Evolutionary conservation across 495 filamentous ascomycete species (phyloP).

Genomic region (Penicillium verhagenii): DNA sequence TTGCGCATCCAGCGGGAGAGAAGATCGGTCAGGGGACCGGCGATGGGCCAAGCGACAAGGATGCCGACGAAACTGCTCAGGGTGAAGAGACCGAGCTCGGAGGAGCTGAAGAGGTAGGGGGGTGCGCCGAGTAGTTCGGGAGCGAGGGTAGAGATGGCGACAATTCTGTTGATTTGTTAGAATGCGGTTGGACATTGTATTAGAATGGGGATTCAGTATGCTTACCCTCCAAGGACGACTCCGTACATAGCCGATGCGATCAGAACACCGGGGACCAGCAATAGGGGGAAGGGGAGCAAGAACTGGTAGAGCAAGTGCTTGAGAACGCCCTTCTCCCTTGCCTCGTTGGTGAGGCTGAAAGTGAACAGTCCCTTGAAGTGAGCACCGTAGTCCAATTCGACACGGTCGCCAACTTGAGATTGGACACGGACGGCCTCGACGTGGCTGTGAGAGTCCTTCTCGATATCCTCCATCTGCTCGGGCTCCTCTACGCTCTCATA

Average conservation of each 20-base stretch:
- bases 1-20: constrained; percentile 30
- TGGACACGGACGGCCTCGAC: constrained; percentile 17
- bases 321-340: constrained; percentile 15
- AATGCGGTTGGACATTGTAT: too few relatives aligned
- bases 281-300: constrained; percentile 34
- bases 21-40: constrained; percentile 30
- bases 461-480: constrained; percentile 10
- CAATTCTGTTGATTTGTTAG: constrained; percentile 16
- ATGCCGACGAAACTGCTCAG: constrained; percentile 33
- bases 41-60: constrained; percentile 29
- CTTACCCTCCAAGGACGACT: constrained; percentile 39
- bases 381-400: constrained; percentile 17
- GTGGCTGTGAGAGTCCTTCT: constrained; percentile 17
- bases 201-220: background rate
- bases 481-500: constrained; percentile 23
- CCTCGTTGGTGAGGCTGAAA: constrained; percentile 23
- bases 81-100: constrained; percentile 29
- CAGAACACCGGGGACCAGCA: constrained; percentile 28
- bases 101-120: constrained; percentile 30
- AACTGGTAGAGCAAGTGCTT: constrained; percentile 24
- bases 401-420: constrained; percentile 12
- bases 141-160: constrained; percentile 27
- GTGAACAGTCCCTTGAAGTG: constrained; percentile 33
- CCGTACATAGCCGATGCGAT: constrained; percentile 38
- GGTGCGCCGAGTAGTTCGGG: constrained; percentile 25